A percentile compares a stretch with the other conserved stretches of the same genome.
Evolutionary conservation across 805 yeast genomes (phyloP).

Genomic region (Candida koratica): DNA sequence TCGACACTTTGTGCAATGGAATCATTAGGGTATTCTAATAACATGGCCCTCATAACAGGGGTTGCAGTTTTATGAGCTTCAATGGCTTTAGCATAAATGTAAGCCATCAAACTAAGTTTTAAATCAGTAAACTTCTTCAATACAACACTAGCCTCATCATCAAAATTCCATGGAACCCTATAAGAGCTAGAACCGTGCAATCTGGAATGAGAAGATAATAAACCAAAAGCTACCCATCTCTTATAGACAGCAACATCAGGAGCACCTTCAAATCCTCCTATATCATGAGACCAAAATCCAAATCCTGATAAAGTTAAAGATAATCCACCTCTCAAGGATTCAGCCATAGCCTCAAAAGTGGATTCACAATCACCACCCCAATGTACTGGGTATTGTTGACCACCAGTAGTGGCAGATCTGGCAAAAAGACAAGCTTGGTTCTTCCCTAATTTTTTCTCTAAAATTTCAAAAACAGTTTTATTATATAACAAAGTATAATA

Average conservation of each 20-base stretch:
- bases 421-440: conserved; percentile 34
- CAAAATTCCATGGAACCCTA: conserved; percentile 38
- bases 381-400: conserved; percentile 37
- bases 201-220: conserved; percentile 36
- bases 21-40: conserved; percentile 30
- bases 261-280: conserved; percentile 37
- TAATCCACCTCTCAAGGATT: conserved; percentile 34
- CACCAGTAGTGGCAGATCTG: conserved; percentile 34
- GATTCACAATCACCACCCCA: conserved; percentile 42
- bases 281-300: conserved; percentile 39
- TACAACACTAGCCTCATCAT: conserved; percentile 31
- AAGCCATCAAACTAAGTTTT: conserved; percentile 32
- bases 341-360: conserved; percentile 38
- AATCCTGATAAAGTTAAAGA: conserved; percentile 29
- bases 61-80: conserved; percentile 24
- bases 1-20: conserved; percentile 22
- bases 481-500: conserved; percentile 33
- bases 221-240: conserved; percentile 39
- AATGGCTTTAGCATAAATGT: conserved; percentile 24
- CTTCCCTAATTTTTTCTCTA: conserved; percentile 27
- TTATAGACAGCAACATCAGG: conserved; percentile 36
- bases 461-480: conserved; percentile 29
- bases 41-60: conserved; percentile 30
- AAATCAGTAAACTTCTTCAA: conserved; percentile 28
- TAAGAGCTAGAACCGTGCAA: conserved; percentile 34